These are phyloP conservation scores for Phytophthora fragariaefolia DNA, from an alignment of 352 stramenopile species.

Conservation along the genomic window DNA sequence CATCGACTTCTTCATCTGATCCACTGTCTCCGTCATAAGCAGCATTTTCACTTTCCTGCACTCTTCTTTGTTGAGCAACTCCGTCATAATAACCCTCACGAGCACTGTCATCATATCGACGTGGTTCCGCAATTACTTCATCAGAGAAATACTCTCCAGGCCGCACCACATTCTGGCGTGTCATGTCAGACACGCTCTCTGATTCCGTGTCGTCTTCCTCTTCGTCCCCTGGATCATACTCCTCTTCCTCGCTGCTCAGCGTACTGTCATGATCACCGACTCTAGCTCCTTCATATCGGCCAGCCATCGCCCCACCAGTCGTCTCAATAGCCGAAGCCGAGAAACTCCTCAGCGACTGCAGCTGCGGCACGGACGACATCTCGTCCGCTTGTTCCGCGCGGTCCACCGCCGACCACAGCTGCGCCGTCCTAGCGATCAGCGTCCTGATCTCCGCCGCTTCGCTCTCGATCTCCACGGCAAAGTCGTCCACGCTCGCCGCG, in stretches of 20 bases:
- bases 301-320: conserved; percentile 1
- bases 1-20: conserved; percentile 5
- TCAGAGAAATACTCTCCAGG: conserved; percentile 12
- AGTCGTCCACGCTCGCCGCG: conserved; percentile 11
- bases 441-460: conserved; percentile 42
- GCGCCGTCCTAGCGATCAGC: conserved; percentile 40
- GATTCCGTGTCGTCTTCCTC: conserved; percentile 27
- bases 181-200: conserved; percentile 15
- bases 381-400: conserved; percentile 22
- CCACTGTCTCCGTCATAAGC: not conserved
- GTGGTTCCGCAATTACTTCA: conserved; percentile 12
- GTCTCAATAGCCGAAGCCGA: conserved; percentile 11
- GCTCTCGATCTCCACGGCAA: conserved; percentile 41
- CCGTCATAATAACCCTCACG: not conserved
- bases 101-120: not conserved
- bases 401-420: conserved; percentile 44
- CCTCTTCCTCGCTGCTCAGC: conserved; percentile 30
- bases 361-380: not conserved
- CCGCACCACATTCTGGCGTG: conserved; percentile 5
- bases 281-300: conserved; percentile 16
- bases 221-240: conserved; percentile 22
- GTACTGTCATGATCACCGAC: conserved; percentile 34
- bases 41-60: conserved; percentile 6
- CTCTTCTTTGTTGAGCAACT: not conserved
- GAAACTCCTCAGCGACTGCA: conserved; percentile 2